Base-by-base conservation (phyloP, 176 grass and related monocot genomes). In the Coix lacrymajobi region DNA sequence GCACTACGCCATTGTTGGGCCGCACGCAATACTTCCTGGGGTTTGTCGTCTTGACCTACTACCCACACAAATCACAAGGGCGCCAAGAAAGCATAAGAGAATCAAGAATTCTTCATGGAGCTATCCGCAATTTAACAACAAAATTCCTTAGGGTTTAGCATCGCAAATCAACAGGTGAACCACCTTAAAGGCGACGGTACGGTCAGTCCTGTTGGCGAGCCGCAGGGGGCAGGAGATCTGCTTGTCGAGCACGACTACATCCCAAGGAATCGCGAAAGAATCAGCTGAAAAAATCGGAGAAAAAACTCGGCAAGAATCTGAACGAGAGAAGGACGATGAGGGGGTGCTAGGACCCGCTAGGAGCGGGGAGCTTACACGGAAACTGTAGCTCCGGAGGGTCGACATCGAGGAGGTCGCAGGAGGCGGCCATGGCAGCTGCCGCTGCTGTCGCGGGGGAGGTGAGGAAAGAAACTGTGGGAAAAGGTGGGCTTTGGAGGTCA, bases 1-100 rank as follows among this genome's bases (percentile, higher is more conserved):
- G 40, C 34, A 94, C 83, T n/a, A 91, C 76, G 32, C 92, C 92
- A 81, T 88, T 71, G 86, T 94, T 94, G 34, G 92, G 92, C 17
- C 92, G 89, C 64, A 94, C 92, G 78, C 92, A 94, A 71, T 94
- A 94, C 65, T 94, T 94, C 86, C 85, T 94, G 28, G 92, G 92
- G 86, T 71, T 94, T 40, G 92, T 94, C 79, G 92, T 94, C 88
- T 94, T 94, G 56, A 94, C 88, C 92, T 94, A 93, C 85, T 82
- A 85, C 82, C 85, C 75, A 62, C 54, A 79, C 37, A 64, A 51
- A 90, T 66, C 88, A 46, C 56, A 78, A 54, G 44, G 72, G 54
- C 65, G 54, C 58, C 78, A 77, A 71, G 61, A 81, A 82, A 78
- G n/a, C 46, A 11, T 61, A 29, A 79, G 67, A 69, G 49, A 67